Percentiles rank a stretch among this genome's conserved stretches.
These are phyloP conservation scores for Athelia psychrophila DNA, from an alignment of 1,284 basidiomycete genomes.

Conservation along the genomic window DNA sequence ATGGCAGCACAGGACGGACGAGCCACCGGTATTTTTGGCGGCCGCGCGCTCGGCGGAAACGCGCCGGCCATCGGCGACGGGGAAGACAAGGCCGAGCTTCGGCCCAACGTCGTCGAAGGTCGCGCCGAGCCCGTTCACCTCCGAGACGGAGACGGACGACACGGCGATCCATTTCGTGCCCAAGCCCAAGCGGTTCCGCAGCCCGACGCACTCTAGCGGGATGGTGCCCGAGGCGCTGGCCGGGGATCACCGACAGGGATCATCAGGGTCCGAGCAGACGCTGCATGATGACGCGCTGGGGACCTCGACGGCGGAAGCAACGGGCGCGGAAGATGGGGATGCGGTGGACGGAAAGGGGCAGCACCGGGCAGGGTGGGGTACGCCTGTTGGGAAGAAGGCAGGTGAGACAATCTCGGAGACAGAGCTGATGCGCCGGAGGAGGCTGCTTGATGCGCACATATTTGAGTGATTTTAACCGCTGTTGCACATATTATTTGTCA, in stretches of 20 bases:
- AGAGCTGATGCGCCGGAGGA: slow-evolving; percentile 75
- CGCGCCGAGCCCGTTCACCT: slow-evolving; percentile 28
- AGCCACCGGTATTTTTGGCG: slow-evolving; percentile 18
- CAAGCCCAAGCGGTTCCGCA: slow-evolving; percentile 51
- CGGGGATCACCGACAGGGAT: background rate
- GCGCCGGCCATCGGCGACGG: background rate
- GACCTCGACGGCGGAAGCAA: background rate
- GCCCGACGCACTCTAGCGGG: background rate
- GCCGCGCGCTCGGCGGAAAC: slow-evolving; percentile 1
- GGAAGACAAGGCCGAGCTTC: slow-evolving; percentile 23
- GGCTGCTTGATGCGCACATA: slow-evolving; percentile 64
- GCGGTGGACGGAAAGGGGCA: background rate
- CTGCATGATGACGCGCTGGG: background rate
- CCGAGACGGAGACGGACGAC: slow-evolving; percentile 65
- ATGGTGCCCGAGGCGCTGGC: too few relatives aligned
- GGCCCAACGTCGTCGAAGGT: slow-evolving; percentile 3
- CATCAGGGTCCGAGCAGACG: background rate
- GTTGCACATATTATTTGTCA: too few relatives aligned
- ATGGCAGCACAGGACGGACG: slow-evolving; percentile 20
- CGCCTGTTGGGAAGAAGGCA: slow-evolving; percentile 28
- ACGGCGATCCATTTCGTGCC: slow-evolving; percentile 68
- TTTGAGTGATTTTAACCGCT: slow-evolving; percentile 23
- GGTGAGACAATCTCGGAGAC: slow-evolving; percentile 71
- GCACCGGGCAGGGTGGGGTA: background rate
- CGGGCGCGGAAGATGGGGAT: background rate